A percentile compares a stretch with the other conserved stretches of the same genome.
These are phyloP conservation scores for Fusarium dimerum DNA, from an alignment of 2,329 filamentous ascomycete genomes.

Conservation along the genomic window DNA sequence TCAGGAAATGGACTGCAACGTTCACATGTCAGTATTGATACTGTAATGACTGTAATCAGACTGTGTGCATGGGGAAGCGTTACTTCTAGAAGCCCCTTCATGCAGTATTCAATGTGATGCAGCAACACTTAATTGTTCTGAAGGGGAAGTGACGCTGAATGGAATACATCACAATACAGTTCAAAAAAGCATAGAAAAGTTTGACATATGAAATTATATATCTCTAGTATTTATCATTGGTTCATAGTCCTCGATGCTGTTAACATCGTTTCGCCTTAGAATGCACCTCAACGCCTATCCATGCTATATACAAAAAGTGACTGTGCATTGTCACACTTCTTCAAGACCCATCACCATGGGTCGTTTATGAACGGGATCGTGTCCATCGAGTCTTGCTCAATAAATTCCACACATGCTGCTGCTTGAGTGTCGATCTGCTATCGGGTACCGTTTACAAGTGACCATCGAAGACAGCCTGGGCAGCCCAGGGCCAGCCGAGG, in stretches of 20 bases:
- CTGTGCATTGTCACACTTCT: slow-evolving; percentile 17
- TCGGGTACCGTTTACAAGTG: slow-evolving; percentile 25
- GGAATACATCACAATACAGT: background rate
- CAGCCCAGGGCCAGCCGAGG: slow-evolving; percentile 38
- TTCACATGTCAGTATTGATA: no score
- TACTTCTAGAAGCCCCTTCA: no score
- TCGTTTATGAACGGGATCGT: background rate
- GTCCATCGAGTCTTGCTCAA: slow-evolving; percentile 18
- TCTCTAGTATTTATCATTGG: slow-evolving; percentile 26
- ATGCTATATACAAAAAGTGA: slow-evolving; percentile 31
- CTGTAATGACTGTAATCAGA: no score
- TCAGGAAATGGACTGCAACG: no score
- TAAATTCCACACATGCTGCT: background rate
- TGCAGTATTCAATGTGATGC: no score
- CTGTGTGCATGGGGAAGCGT: no score
- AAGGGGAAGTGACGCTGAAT: no score
- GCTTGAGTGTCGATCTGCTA: slow-evolving; percentile 2
- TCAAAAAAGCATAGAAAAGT: background rate
- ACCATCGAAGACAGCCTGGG: slow-evolving; percentile 33
- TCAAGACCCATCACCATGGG: background rate
- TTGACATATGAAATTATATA: slow-evolving; percentile 31
- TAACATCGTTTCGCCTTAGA: slow-evolving; percentile 21
- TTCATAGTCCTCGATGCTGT: slow-evolving; percentile 24
- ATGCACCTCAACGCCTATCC: slow-evolving; percentile 32
- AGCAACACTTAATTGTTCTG: no score